phyloP scores from a whole-genome alignment of 139 green algal species.

The Closterium sp. region DNA sequence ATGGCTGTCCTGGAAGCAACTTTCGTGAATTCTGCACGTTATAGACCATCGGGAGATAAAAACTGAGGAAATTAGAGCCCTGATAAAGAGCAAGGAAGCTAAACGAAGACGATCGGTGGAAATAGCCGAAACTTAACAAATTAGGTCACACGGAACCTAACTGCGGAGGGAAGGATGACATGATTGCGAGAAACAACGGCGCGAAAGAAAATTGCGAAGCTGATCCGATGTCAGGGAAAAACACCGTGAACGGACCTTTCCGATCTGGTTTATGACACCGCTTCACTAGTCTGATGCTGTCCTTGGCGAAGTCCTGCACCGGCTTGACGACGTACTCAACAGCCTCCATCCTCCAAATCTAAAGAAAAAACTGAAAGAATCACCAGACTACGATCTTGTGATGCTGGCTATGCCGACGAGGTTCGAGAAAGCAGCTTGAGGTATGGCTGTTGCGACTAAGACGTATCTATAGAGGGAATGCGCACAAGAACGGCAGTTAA shows the following conservation, averaged over 20 bases:
- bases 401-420: neutral
- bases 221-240: slow-evolving; percentile 8
- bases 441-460: no score
- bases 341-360: slow-evolving; percentile 39
- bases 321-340: slow-evolving; percentile 58
- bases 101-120: neutral
- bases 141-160: neutral
- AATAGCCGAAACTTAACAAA: slow-evolving; percentile 7
- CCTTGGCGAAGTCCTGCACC: slow-evolving; percentile 86
- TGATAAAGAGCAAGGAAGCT: slow-evolving; percentile 23
- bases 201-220: neutral
- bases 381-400: neutral
- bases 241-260: slow-evolving; percentile 79
- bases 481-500: neutral
- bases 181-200: neutral
- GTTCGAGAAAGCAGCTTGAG: neutral
- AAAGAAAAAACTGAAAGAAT: neutral
- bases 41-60: neutral
- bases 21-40: slow-evolving; percentile 83
- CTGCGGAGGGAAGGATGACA: neutral
- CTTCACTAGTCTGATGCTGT: slow-evolving; percentile 84
- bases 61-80: slow-evolving; percentile 1
- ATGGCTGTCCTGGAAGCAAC: slow-evolving; percentile 76
- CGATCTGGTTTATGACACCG: slow-evolving; percentile 91
- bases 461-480: neutral